These are phyloP conservation scores for Lipomyces yamadae DNA, from an alignment of 805 yeast genomes.

Conservation along the genomic window DNA sequence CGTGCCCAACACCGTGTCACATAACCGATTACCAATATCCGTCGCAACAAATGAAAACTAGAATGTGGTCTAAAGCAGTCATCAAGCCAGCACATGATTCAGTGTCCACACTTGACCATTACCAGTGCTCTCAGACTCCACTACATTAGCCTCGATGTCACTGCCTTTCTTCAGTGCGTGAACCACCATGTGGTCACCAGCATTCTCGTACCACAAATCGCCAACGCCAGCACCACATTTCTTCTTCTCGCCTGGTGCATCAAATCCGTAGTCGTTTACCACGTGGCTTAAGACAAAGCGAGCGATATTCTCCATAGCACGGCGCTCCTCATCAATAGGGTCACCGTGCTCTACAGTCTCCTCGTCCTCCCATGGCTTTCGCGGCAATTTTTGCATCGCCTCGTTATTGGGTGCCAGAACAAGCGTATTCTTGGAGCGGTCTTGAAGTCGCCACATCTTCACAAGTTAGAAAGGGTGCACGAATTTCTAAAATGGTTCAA, in stretches of 20 bases:
- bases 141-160: conserved; percentile 30
- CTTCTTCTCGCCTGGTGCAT: conserved; percentile 19
- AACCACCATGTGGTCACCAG: conserved; percentile 27
- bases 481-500: not conserved
- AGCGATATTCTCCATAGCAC: conserved; percentile 57
- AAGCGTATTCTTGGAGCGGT: conserved; percentile 51
- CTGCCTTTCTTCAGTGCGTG: conserved; percentile 16
- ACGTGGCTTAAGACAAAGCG: conserved; percentile 69
- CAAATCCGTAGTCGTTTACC: conserved; percentile 45
- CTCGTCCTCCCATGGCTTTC: conserved; percentile 88
- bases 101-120: conserved; percentile 45
- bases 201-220: conserved; percentile 34
- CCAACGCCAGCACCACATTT: conserved; percentile 27
- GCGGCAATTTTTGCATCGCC: conserved; percentile 56
- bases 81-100: conserved; percentile 20
- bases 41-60: not conserved
- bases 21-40: not conserved
- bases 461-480: conserved; percentile 1
- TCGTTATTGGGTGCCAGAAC: conserved; percentile 74
- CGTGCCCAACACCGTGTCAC: not conserved
- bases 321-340: conserved; percentile 54
- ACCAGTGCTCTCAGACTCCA: conserved; percentile 35
- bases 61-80: not conserved
- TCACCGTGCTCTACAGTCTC: conserved; percentile 49
- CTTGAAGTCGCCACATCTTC: conserved; percentile 51